Conservation (phyloP, 129 eudicot genomes). For the Lactuca saligna region DNA sequence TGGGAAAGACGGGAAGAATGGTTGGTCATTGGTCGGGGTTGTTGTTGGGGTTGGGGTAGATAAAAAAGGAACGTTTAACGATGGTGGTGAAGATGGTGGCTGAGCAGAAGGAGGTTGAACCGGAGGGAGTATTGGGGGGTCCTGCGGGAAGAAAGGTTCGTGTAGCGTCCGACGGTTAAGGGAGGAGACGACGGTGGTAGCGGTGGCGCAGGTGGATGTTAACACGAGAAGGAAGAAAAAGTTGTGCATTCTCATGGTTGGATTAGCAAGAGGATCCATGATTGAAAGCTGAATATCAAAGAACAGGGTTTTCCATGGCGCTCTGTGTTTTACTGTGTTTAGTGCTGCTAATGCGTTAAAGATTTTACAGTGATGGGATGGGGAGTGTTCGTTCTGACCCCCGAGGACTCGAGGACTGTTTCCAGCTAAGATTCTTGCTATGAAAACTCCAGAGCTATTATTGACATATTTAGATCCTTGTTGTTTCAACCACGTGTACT, state of each 20-base stretch:
- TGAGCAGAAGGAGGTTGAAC: conserved; percentile 30
- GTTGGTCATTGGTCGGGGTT: conserved; percentile 37
- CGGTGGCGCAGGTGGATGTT: conserved; percentile 20
- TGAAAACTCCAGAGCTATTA: neutral
- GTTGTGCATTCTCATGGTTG: conserved; percentile 32
- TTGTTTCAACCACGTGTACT: neutral
- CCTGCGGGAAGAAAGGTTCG: conserved; percentile 66
- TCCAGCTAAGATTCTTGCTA: conserved; percentile 40
- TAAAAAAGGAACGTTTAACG: conserved; percentile 31
- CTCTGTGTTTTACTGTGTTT: conserved; percentile 10
- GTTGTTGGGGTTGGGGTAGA: conserved; percentile 40
- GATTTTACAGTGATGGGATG: conserved; percentile 28
- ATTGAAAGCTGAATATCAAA: conserved; percentile 17
- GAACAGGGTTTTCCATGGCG: neutral
- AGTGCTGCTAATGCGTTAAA: neutral
- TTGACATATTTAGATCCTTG: neutral
- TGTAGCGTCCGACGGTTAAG: conserved; percentile 71
- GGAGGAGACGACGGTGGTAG: conserved; percentile 27
- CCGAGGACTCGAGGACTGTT: conserved; percentile 20
- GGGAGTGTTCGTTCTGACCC: conserved; percentile 24
- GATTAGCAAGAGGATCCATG: conserved; percentile 10
- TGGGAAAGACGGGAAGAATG: conserved; percentile 32
- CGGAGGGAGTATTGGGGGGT: conserved; percentile 21
- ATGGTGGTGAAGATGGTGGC: conserved; percentile 34
- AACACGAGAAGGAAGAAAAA: conserved; percentile 33